Percentiles rank a stretch among this genome's conserved stretches.
phyloP scores from a whole-genome alignment of 805 yeast genomes.

The Lipomyces starkeyi region DNA sequence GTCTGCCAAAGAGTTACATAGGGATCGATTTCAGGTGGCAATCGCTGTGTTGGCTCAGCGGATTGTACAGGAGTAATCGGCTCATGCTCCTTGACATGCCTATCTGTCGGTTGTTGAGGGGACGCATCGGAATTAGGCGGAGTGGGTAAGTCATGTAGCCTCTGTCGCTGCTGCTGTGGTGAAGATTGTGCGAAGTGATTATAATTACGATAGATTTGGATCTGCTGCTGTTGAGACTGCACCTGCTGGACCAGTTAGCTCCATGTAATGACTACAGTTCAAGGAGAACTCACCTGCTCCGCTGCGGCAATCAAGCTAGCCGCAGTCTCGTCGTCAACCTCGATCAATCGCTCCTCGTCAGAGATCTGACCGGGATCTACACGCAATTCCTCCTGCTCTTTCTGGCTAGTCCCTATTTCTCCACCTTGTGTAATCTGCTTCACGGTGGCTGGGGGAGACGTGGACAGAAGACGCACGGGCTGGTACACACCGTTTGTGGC shows the following conservation, averaged over 20 bases:
- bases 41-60: neutral
- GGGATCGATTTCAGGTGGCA: conserved; percentile 5
- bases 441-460: neutral
- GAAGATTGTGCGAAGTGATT: conserved; percentile 40
- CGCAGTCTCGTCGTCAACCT: conserved; percentile 36
- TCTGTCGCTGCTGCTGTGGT: conserved; percentile 7
- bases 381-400: conserved; percentile 2
- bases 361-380: conserved; percentile 23
- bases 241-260: conserved; percentile 20
- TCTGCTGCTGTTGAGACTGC: conserved; percentile 18
- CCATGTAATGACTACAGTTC: conserved; percentile 25
- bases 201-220: conserved; percentile 24
- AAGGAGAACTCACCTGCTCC: conserved; percentile 17
- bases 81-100: neutral
- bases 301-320: conserved; percentile 27
- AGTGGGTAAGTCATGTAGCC: neutral
- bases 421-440: conserved; percentile 16
- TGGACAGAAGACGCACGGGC: conserved; percentile 11
- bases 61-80: neutral
- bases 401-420: conserved; percentile 1
- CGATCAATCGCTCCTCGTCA: conserved; percentile 30
- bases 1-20: neutral
- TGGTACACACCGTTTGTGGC: neutral
- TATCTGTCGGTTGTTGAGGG: neutral
- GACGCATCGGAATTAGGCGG: neutral